Percentiles rank a stretch among this genome's conserved stretches.
These are phyloP conservation scores for Calonectria crousiana DNA, from an alignment of 2,329 filamentous ascomycete species.

Conservation along the genomic window DNA sequence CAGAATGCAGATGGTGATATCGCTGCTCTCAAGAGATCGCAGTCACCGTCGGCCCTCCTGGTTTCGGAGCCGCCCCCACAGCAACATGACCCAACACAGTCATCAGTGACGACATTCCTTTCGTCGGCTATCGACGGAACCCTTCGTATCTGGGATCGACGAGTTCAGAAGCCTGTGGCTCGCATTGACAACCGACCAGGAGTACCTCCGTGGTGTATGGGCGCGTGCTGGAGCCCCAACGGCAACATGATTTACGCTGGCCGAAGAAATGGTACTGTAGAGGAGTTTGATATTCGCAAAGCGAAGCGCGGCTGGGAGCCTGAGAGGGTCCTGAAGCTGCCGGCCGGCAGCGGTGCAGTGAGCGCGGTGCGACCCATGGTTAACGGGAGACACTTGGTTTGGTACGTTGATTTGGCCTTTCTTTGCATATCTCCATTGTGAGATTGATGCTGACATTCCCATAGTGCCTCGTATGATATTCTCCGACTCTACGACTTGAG, in stretches of 20 bases:
- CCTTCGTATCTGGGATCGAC: slow-evolving; percentile 92
- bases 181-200: slow-evolving; percentile 79
- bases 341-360: slow-evolving; percentile 88
- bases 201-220: slow-evolving; percentile 97
- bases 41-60: slow-evolving; percentile 45
- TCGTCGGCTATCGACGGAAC: slow-evolving; percentile 89
- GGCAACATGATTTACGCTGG: slow-evolving; percentile 97
- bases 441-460: neutral
- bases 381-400: slow-evolving; percentile 92
- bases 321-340: slow-evolving; percentile 86
- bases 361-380: slow-evolving; percentile 91
- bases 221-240: slow-evolving; percentile 94
- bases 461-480: slow-evolving; percentile 92
- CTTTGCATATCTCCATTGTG: neutral
- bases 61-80: slow-evolving; percentile 52
- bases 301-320: slow-evolving; percentile 75
- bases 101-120: slow-evolving; percentile 84
- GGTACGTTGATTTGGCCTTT: slow-evolving; percentile 54
- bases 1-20: slow-evolving; percentile 23
- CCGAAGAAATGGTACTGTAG: slow-evolving; percentile 89
- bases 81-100: slow-evolving; percentile 67
- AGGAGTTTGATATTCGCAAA: slow-evolving; percentile 92
- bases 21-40: slow-evolving; percentile 33
- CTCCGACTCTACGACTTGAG: slow-evolving; percentile 91
- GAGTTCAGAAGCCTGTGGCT: slow-evolving; percentile 81